phyloP scores from a whole-genome alignment of 768 basidiomycete genomes.

The Trametes meyenii region DNA sequence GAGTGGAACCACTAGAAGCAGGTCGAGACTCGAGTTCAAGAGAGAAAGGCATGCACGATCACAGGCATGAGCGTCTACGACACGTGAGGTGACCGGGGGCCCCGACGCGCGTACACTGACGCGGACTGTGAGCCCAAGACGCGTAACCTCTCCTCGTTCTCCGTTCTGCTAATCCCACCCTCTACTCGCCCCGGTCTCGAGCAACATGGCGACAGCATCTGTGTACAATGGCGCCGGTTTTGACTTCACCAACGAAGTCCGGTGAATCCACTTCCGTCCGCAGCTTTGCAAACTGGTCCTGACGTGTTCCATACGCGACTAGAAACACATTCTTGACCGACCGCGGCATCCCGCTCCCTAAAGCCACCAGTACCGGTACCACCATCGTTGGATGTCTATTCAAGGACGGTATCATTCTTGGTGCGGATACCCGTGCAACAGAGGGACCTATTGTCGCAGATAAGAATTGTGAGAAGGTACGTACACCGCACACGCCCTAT shows the following conservation, averaged over 20 bases:
- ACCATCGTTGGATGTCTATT: slow-evolving; percentile 97
- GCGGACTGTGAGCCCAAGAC: slow-evolving; percentile 16
- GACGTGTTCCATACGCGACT: background rate
- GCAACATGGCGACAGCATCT: slow-evolving; percentile 48
- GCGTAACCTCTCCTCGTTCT: slow-evolving; percentile 11
- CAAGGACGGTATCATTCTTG: slow-evolving; percentile 90
- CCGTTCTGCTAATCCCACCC: slow-evolving; percentile 2
- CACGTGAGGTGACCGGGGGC: slow-evolving; percentile 3
- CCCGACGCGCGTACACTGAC: slow-evolving; percentile 25
- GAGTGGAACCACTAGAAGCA: too few relatives aligned
- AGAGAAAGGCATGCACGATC: background rate
- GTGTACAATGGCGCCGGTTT: slow-evolving; percentile 63
- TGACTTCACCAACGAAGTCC: slow-evolving; percentile 74
- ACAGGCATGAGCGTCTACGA: background rate
- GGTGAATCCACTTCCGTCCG: slow-evolving; percentile 44
- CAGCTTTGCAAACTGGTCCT: background rate
- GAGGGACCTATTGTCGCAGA: slow-evolving; percentile 94
- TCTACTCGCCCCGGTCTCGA: background rate
- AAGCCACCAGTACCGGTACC: slow-evolving; percentile 91
- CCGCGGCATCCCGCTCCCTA: slow-evolving; percentile 75
- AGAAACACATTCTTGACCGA: slow-evolving; percentile 75
- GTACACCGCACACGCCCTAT: slow-evolving; percentile 18
- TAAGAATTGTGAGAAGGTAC: slow-evolving; percentile 99
- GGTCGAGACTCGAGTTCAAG: background rate
- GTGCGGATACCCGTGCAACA: slow-evolving; percentile 96